Percentiles rank a stretch among this genome's conserved stretches.
Conservation (phyloP, 352 stramenopile genomes). For the Pythium insidiosum region DNA sequence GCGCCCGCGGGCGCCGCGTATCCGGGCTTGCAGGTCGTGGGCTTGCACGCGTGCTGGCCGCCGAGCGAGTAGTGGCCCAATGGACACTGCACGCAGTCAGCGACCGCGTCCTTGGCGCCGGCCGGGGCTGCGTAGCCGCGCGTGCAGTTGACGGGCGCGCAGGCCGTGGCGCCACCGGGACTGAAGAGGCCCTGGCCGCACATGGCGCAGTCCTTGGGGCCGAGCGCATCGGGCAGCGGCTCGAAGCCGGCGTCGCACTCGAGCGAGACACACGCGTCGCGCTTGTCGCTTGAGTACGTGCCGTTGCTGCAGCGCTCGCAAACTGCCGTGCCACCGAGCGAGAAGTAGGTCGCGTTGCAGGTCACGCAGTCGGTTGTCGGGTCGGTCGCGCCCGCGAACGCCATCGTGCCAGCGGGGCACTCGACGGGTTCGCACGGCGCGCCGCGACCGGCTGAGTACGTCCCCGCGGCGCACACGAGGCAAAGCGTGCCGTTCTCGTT, state of each 20-base stretch:
- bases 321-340: conserved; percentile 19
- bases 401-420: conserved; percentile 18
- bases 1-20: conserved; percentile 18
- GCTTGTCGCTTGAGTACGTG: conserved; percentile 17
- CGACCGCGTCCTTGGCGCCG: conserved; percentile 12
- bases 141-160: conserved; percentile 20
- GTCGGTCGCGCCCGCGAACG: conserved; percentile 15
- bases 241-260: conserved; percentile 21
- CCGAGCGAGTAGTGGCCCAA: conserved; percentile 27
- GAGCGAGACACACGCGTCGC: conserved; percentile 18
- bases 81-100: conserved; percentile 20
- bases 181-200: conserved; percentile 32
- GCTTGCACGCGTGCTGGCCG: conserved; percentile 17
- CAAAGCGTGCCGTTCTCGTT: conserved; percentile 22
- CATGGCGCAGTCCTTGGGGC: conserved; percentile 17
- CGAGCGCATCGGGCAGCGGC: conserved; percentile 10
- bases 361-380: conserved; percentile 16
- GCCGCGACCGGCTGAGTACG: conserved; percentile 21
- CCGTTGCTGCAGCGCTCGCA: conserved; percentile 24
- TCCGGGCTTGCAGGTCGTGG: conserved; percentile 25
- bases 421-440: conserved; percentile 19
- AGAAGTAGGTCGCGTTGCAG: conserved; percentile 24
- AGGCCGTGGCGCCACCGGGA: conserved; percentile 16
- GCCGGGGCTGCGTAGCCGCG: conserved; percentile 17
- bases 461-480: conserved; percentile 15